Evolutionary conservation across 495 filamentous ascomycete species (phyloP), one percentile per base, ranked within the genome.

Genomic region (Hyaloscypha variabilis): DNA sequence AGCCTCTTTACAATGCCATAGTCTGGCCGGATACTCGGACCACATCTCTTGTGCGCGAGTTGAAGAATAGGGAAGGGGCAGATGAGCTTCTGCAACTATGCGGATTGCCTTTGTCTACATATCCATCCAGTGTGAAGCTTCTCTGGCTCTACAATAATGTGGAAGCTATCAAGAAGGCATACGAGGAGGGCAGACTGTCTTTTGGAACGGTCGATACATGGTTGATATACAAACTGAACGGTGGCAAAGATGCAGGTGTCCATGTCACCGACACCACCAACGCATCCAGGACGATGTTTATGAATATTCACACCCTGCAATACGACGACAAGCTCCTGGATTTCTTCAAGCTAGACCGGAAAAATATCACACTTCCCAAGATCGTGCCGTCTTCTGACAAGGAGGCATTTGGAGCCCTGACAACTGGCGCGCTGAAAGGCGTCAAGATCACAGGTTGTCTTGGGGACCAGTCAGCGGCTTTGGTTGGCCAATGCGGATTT

Each of bases 181-280:
- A 96, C 75, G 88, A 94, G 25, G 88, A 89, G 46, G 87, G 90
- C 26, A 88, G 90, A 8, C 83, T 96, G 28, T 88, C 91, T 24
- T 97, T 98, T 69, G 94, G 94, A 52, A 97, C 94, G n/a, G 88
- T 96, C 62, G 94, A 98, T 74, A 87, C 88, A 1, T 98, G 94
- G 94, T 79, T 98, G 58, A 84, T 97, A 19, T 97, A 93, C 76
- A 89, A 90, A 71, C 83, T 98, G 46, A 97, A 96, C 72, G 94
- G 93, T 61, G 91, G 91, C n/a, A 84, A 81, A 25, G 78, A 86
- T 56, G 78, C 71, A 29, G 87, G 86, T 49, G 74, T 91, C 53
- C 87, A 91, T 67, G 91, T 98, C 55, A 95, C 94, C 3, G 94
- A 98, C 75, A 87, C 89, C 19, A 96, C 92, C 55, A 98, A 98